Evolutionary conservation across 345 rosid genomes (phyloP).

Genomic region (Eucalyptus pauciflora): DNA sequence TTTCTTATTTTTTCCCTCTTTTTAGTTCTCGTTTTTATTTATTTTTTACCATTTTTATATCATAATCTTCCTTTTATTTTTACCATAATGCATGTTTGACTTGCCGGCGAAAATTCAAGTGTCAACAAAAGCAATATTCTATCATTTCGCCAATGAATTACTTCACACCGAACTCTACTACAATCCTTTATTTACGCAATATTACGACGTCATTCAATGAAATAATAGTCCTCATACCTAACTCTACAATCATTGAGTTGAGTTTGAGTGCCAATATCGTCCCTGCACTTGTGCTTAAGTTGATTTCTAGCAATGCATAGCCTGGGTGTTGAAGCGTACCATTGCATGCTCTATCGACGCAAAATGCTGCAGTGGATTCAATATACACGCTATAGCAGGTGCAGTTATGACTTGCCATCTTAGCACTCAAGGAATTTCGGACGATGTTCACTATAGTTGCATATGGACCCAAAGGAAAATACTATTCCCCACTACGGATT

Average conservation of each 20-base stretch:
- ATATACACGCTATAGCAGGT: too few species aligned
- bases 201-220: rapidly evolving
- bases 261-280: not conserved
- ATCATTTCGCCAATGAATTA: too few species aligned
- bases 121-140: not conserved
- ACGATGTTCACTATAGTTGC: not conserved
- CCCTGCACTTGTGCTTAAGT: too few species aligned
- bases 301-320: too few species aligned
- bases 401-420: too few species aligned
- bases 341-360: rapidly evolving
- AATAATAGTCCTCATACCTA: too few species aligned
- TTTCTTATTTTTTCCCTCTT: too few species aligned
- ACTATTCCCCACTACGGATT: rapidly evolving
- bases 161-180: not conserved
- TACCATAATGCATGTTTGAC: not conserved
- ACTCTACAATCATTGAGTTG: not conserved
- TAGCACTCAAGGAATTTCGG: not conserved
- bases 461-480: not conserved
- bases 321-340: not conserved
- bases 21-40: too few species aligned
- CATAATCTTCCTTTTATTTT: rapidly evolving
- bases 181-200: too few species aligned
- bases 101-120: too few species aligned
- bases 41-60: too few species aligned
- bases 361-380: rapidly evolving